phyloP scores from a whole-genome alignment of 164 flowering plant genomes.

The Taxillus chinensis region DNA sequence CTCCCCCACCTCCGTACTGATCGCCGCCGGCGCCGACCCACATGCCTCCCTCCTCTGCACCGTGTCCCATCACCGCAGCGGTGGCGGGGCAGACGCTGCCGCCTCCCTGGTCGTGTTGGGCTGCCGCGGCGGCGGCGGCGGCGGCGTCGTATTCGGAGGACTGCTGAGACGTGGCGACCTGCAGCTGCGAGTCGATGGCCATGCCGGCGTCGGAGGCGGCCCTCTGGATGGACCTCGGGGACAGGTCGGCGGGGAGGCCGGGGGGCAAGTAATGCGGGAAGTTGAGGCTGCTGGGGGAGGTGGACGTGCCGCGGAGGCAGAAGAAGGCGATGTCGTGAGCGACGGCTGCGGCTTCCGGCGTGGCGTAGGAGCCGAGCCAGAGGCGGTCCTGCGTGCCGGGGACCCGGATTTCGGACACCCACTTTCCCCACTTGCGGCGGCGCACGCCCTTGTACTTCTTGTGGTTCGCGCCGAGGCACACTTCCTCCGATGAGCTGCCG shows the following conservation, averaged over 20 bases:
- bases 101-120: background rate
- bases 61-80: too few relatives aligned
- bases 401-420: conserved; percentile 75
- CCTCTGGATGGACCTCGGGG: conserved; percentile 51
- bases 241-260: conserved; percentile 20
- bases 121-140: background rate
- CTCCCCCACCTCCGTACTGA: too few relatives aligned
- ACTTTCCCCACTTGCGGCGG: conserved; percentile 65
- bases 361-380: conserved; percentile 63
- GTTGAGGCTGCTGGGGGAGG: conserved; percentile 25
- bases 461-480: conserved; percentile 2
- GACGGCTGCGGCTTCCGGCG: conserved; percentile 63
- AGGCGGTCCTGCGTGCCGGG: conserved; percentile 50
- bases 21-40: too few relatives aligned
- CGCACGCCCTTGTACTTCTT: conserved; percentile 47
- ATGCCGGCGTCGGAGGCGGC: conserved; percentile 64
- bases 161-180: background rate
- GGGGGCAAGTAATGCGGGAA: conserved; percentile 33
- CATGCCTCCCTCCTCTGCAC: too few relatives aligned
- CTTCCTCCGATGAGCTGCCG: background rate
- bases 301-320: conserved; percentile 28
- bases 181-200: conserved; percentile 37
- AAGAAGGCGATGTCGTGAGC: conserved; percentile 61
- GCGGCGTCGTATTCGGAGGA: background rate
- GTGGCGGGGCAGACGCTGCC: too few relatives aligned